Evolutionary conservation across 2,329 filamentous ascomycete genomes (phyloP).

Genomic region (Neodidymelliopsis sp.): DNA sequence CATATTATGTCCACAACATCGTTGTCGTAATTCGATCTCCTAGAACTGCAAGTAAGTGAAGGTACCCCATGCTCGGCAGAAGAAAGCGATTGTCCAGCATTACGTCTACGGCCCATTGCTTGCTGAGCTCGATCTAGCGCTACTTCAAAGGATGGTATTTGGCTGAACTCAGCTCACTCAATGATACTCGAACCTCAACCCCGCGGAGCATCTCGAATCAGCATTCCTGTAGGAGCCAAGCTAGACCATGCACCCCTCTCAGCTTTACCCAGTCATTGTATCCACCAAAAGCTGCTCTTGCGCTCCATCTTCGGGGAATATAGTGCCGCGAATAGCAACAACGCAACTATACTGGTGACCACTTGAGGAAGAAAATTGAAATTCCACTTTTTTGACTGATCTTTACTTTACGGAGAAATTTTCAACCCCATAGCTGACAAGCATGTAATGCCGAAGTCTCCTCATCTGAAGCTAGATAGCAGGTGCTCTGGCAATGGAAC

Average conservation of each 20-base stretch:
- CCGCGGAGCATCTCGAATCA: not conserved
- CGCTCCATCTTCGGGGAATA: not conserved
- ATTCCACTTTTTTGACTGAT: not conserved
- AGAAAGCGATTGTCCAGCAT: not conserved
- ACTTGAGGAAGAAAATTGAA: not conserved
- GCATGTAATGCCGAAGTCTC: not conserved
- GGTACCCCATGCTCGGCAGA: not conserved
- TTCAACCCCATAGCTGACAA: not conserved
- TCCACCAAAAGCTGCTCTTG: not conserved
- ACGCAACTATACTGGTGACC: not conserved
- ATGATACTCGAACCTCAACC: too few relatives aligned
- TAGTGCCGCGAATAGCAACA: not conserved
- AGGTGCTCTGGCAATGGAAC: not conserved
- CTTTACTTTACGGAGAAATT: not conserved
- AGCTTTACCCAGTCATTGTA: conserved; percentile 1
- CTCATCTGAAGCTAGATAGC: not conserved
- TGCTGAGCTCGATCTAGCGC: not conserved
- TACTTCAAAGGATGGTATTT: not conserved
- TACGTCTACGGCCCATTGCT: not conserved
- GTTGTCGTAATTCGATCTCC: too few relatives aligned
- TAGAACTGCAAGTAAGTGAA: not conserved
- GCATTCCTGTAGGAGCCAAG: conserved; percentile 1
- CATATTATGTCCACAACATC: too few relatives aligned
- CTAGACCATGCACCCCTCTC: conserved; percentile 5
- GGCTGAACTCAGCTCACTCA: not conserved